Evolutionary conservation across 139 green algal species (phyloP), one percentile per base, ranked within the genome.

Genomic region (Klebsormidium nitens): DNA sequence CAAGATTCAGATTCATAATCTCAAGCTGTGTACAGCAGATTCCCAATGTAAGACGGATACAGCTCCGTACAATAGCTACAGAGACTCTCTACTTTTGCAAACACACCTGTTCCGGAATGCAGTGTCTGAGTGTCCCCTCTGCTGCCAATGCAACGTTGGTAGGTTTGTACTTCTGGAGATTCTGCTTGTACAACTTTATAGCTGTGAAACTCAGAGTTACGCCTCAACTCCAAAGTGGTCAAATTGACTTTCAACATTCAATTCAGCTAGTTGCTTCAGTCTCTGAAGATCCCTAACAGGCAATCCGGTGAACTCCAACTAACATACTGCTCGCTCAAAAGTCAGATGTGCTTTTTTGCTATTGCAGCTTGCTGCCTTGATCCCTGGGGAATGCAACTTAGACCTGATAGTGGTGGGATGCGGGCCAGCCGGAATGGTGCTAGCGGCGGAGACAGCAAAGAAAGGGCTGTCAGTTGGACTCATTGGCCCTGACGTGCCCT

Each of bases 371-470:
- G n/a, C n/a, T 42, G 47, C 37, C 26, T 19, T 38, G 17, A n/a
- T 39, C 28, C 36, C 40, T 44, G 56, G 59, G 26, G 32, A 36
- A 52, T 5, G 65, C 29, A 57, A 71, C 3, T 5, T 80, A 5
- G 79, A 85, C 47, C 26, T 77, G 0, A 32, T 82, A 26, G 64
- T 85, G 29, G 69, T 85, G 2, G 93, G 93, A 19, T 93, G 87
- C 39, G 93, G 93, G 1, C 93, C 93, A 2, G 88, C 93, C 1
- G 93, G 93, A 1, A 77, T 99, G 0, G 85, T 80, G 36, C 71
- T 99, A 8, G 91, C 92, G 1, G 85, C 84, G 11, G 87, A 96
- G 74, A 78, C 95, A 36, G 92, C 74, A 1, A 75, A 83, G n/a
- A 66, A 79, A 0, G 92, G 91, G 1, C 62, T 97, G 0, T 74